Evolutionary conservation across 352 stramenopile species (phyloP), one percentile per base, ranked within the genome.

Genomic region (Globisporangium uncinulatum): DNA sequence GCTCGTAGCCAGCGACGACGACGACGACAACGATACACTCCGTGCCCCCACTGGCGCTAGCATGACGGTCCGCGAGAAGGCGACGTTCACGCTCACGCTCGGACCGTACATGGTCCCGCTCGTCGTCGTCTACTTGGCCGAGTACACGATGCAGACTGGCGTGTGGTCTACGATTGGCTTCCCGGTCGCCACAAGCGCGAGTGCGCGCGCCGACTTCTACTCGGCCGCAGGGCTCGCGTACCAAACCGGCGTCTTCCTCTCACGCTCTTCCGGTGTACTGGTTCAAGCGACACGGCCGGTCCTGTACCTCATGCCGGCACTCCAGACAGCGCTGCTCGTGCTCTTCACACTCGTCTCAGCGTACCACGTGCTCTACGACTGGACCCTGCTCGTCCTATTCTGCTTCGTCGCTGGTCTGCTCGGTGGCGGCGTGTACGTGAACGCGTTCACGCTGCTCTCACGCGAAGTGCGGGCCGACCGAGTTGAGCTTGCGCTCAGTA

Each of bases 91-190:
- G 20, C 56, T 95, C 45, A 89, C 70, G 37, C 76, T 97, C 0
- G 94, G 86, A 46, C 84, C 84, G 29, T 98, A 97, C 67, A 97
- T 93, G 54, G 69, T 97, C 20, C 89, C 92, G 7, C 66, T 98
- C 10, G 84, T 94, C 44, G 73, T 89, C 34, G 93, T 98, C 6
- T 98, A 98, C 67, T 87, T 94, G 39, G 84, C 92, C 9, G 94
- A 98, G 66, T 98, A 98, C 71, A 89, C 87, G 5, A 91, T 98
- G 67, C 91, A 98, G 69, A 91, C 85, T 1, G 94, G 92, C 29
- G 86, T 95, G 13, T 98, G 94, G 94, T 94, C 87, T 14, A 79
- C 92, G 11, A 97, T 98, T 63, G 92, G 94, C 9, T 98, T 98
- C 62, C 94, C 94, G 1, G 83, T 97, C 0, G 69, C 49, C n/a